Base-by-base conservation (phyloP, 257 asterid species). In the Nicotiana attenuata region DNA sequence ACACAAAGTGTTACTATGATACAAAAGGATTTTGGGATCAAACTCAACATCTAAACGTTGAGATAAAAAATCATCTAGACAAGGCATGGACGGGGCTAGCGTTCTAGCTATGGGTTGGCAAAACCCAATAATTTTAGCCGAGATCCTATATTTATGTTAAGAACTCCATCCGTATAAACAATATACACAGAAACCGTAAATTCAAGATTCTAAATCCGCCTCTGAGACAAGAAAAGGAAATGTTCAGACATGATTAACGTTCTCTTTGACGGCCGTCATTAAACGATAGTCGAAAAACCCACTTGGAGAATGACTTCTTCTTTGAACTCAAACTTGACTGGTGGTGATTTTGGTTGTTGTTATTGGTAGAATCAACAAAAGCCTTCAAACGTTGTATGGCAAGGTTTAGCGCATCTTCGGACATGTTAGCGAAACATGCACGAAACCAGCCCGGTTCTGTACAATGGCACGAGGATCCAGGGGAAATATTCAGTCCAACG, bases 231-330 rank as follows among this genome's bases (percentile, higher is more conserved):
- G 10, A 10, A 38, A 41, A 41, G 10, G 47, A 38, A 41, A 41
- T 41, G 50, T 41, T 41, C 11, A 9, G 63, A 15, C 33, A 3
- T 38, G 33, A 64, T 83, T 87, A 91, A 56, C 96, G 91, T 80
- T 90, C 93, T 26, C 90, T 87, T 82, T 89, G 91, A 2, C 91
- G 91, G 47, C 50, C 1, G 11, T 89, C 91, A 11, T 88, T 76
- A 10, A 88, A 88, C 82, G 96, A 88, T 33, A 91, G 89, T 65
- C 90, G 87, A 78, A 90, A 89, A 90, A 88, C 89, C 96, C 93
- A 91, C 81, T 85, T 91, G 8, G 88, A 80, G 28, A 90, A 81
- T 13, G 83, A 45, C 84, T 88, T 89, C 63, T 90, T 90, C 31
- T 89, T 88, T 55, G 88, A 77, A 45, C n/a, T 83, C 82, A 76